phyloP scores from a whole-genome alignment of 2,329 filamentous ascomycete genomes.

The Penicillium sp. region DNA sequence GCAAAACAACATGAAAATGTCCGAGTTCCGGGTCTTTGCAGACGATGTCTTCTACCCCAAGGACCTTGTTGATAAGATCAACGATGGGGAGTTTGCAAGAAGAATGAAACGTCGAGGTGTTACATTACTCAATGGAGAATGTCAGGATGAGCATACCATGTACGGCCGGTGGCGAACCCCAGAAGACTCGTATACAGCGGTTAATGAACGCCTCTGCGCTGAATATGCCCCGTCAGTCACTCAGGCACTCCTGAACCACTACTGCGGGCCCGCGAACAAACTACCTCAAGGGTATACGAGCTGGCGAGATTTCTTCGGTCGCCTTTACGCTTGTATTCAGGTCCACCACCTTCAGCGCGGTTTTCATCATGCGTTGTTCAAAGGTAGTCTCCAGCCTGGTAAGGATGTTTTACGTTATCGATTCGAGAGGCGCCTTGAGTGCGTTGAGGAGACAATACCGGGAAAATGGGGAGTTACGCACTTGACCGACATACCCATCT shows the following conservation, averaged over 20 bases:
- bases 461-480: constrained; percentile 3
- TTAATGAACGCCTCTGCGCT: constrained; percentile 48
- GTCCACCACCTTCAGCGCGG: constrained; percentile 6
- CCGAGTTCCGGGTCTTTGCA: constrained; percentile 53
- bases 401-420: constrained; percentile 7
- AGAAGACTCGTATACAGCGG: constrained; percentile 38
- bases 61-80: constrained; percentile 42
- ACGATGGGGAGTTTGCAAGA: constrained; percentile 47
- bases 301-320: constrained; percentile 3
- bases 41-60: constrained; percentile 50
- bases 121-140: constrained; percentile 54
- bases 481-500: constrained; percentile 3
- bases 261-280: background rate
- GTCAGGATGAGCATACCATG: constrained; percentile 51
- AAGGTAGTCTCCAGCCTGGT: background rate
- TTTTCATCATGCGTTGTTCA: background rate
- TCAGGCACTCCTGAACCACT: constrained; percentile 2
- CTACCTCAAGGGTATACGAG: constrained; percentile 3
- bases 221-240: constrained; percentile 42
- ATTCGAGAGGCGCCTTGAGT: constrained; percentile 4
- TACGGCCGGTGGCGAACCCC: constrained; percentile 53
- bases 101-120: constrained; percentile 48
- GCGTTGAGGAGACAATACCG: constrained; percentile 8
- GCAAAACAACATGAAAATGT: constrained; percentile 40
- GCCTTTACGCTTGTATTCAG: constrained; percentile 5